Evolutionary conservation across 495 filamentous ascomycete species (phyloP), one percentile per base, ranked within the genome.

Genomic region (Hyaloscypha variabilis): DNA sequence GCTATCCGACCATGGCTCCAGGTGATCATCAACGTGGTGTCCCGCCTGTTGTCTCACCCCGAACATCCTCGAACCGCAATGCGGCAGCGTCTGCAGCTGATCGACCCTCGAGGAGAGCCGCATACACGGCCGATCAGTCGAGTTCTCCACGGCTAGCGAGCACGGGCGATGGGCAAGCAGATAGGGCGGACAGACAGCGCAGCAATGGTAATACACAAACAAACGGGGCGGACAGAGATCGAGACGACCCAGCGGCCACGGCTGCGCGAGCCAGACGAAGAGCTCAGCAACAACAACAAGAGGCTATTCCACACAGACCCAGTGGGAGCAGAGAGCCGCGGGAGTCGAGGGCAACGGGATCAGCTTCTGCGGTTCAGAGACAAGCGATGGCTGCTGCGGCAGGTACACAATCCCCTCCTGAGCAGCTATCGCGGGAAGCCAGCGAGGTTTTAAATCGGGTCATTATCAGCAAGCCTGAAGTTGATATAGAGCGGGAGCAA

Each of bases 401-500:
- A 28, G 51, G 55, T 24, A 31, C 61, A 28, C 57, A 62, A 46
- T 59, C 65, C 21, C 66, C 71, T 25, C 66, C 71, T 66, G 85
- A 79, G 46, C 80, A 78, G 30, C 81, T 83, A 5, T 85, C 84
- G 19, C 81, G 86, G 61, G 87, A 90, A 71, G 68, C 63, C 6
- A 69, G 68, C 36, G 85, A 89, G 54, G 86, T 96, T 24, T 87
- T 96, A 66, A 91, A 91, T 71, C 85, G 90, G 46, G 84, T 95
- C 17, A 75, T 93, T 67, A 83, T 94, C 59, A 90, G 89, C 57
- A 91, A 96, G 69, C 91, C 91, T 23, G 83, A 87, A 64, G 88
- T 91, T 28, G 92, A 96, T 72, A 81, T 92, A 57, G 88, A 87
- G 51, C 83, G 93, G 57, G 93, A 94, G 73, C 82, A 84, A 64